A percentile compares a stretch with the other conserved stretches of the same genome.
phyloP scores from a whole-genome alignment of 1,139 yeast species.

The Candida sp. region DNA sequence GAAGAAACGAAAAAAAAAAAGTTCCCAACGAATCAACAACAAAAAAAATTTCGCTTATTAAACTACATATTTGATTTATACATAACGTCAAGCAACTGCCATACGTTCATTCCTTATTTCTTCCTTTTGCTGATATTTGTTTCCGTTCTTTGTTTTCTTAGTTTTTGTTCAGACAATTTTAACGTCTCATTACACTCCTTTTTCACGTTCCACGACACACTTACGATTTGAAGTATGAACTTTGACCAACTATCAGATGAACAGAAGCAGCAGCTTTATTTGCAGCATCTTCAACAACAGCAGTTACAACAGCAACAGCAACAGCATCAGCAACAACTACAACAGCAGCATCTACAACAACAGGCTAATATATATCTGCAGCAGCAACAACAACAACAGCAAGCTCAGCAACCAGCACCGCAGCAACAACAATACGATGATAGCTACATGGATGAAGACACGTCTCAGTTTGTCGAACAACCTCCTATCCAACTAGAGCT shows the following conservation, averaged over 20 bases:
- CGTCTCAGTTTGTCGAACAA: conserved; percentile 23
- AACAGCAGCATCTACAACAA: conserved; percentile 17
- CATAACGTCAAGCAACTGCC: background rate
- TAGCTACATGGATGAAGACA: conserved; percentile 49
- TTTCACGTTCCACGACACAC: background rate
- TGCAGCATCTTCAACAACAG: conserved; percentile 22
- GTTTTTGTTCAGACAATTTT: background rate
- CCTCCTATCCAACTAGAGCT: conserved; percentile 17
- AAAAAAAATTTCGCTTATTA: background rate
- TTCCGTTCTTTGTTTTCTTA: background rate
- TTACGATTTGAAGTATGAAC: conserved; percentile 22
- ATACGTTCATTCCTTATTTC: background rate
- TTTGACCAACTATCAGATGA: conserved; percentile 36
- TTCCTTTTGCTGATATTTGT: background rate
- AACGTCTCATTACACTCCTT: background rate
- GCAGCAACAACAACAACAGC: conserved; percentile 15
- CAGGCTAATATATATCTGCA: conserved; percentile 13
- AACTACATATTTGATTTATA: background rate
- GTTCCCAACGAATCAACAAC: conserved; percentile 1
- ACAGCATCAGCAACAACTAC: conserved; percentile 15
- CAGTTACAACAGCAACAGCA: conserved; percentile 19
- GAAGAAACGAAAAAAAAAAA: background rate
- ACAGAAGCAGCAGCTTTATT: conserved; percentile 38
- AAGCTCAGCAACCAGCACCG: conserved; percentile 7
- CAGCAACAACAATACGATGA: conserved; percentile 25